phyloP scores from a whole-genome alignment of 2,329 filamentous ascomycete genomes.

The Exophiala xenobiotica region DNA sequence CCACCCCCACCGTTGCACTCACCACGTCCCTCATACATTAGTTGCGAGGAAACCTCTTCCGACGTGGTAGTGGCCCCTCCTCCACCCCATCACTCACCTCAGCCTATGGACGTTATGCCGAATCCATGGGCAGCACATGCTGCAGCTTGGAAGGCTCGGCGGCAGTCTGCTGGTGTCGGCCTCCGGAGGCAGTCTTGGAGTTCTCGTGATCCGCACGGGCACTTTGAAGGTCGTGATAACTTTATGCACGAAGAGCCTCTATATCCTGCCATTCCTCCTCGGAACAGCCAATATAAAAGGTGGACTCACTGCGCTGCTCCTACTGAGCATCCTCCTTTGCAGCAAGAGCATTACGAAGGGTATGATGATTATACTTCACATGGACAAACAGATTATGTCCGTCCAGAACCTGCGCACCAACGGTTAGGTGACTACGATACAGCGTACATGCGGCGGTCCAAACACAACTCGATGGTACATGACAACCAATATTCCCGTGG shows the following conservation, averaged over 20 bases:
- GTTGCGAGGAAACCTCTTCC: slow-evolving; percentile 16
- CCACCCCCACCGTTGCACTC: slow-evolving; percentile 30
- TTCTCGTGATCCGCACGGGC: neutral
- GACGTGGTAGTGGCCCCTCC: slow-evolving; percentile 20
- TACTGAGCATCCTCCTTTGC: slow-evolving; percentile 2
- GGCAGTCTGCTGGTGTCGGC: slow-evolving; percentile 15
- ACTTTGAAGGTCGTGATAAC: slow-evolving; percentile 1
- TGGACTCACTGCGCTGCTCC: neutral
- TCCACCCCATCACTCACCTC: slow-evolving; percentile 30
- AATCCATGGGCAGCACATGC: slow-evolving; percentile 26
- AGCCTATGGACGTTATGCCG: slow-evolving; percentile 25
- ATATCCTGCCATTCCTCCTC: slow-evolving; percentile 22
- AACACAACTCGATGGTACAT: neutral
- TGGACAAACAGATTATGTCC: neutral
- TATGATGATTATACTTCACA: neutral
- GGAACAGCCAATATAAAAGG: slow-evolving; percentile 3
- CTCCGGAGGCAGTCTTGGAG: slow-evolving; percentile 12
- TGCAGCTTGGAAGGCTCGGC: slow-evolving; percentile 22
- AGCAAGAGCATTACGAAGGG: slow-evolving; percentile 5
- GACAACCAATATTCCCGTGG: slow-evolving; percentile 1
- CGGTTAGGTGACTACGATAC: neutral
- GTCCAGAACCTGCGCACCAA: neutral
- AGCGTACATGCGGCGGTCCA: slow-evolving; percentile 5
- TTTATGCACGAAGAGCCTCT: slow-evolving; percentile 12
- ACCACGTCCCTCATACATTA: slow-evolving; percentile 22